Conservation (phyloP, 2,329 filamentous ascomycete species). For the Coniochaeta ligniaria region DNA sequence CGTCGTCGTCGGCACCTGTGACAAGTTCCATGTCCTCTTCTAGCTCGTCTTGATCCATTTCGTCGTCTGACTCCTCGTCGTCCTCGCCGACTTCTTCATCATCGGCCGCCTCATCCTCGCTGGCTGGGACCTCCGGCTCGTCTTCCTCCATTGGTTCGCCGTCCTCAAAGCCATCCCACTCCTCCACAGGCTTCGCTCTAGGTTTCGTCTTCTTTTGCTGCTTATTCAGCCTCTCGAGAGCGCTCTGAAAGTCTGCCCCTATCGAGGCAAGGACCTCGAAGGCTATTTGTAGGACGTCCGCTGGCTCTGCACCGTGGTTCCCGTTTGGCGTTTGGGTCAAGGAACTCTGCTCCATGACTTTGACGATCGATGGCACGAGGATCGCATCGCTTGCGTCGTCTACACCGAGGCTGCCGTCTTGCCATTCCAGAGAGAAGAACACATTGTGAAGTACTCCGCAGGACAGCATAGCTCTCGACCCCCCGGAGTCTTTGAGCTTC, state of each 20-base stretch:
- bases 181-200: neutral
- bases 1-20: slow-evolving; percentile 38
- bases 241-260: slow-evolving; percentile 49
- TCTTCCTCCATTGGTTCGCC: slow-evolving; percentile 26
- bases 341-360: slow-evolving; percentile 27
- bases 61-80: slow-evolving; percentile 18
- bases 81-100: slow-evolving; percentile 32
- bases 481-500: slow-evolving; percentile 37
- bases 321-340: slow-evolving; percentile 22
- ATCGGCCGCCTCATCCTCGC: slow-evolving; percentile 25
- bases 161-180: slow-evolving; percentile 24
- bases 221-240: slow-evolving; percentile 36
- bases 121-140: slow-evolving; percentile 22
- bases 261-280: slow-evolving; percentile 59
- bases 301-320: slow-evolving; percentile 28
- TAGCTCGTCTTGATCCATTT: slow-evolving; percentile 42
- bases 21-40: slow-evolving; percentile 61
- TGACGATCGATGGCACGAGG: slow-evolving; percentile 37
- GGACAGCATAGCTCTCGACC: slow-evolving; percentile 44
- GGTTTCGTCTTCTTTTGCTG: neutral
- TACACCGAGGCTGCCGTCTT: slow-evolving; percentile 40
- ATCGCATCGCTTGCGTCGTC: slow-evolving; percentile 42
- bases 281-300: slow-evolving; percentile 44
- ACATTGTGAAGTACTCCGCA: slow-evolving; percentile 58
- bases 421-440: slow-evolving; percentile 46